Conservation (phyloP, 2,329 filamentous ascomycete species). For the Alternaria conjuncta region DNA sequence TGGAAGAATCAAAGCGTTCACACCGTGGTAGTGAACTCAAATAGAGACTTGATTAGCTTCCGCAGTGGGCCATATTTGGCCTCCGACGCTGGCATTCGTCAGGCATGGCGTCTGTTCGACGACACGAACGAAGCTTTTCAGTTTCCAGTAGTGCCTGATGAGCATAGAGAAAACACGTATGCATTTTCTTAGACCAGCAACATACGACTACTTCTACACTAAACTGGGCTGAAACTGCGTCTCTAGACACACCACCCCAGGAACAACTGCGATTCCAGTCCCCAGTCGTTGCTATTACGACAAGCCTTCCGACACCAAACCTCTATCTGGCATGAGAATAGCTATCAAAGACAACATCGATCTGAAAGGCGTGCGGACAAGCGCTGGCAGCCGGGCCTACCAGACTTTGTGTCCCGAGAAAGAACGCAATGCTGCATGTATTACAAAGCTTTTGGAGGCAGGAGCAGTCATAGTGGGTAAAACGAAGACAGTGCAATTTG, state of each 20-base stretch:
- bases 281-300: neutral
- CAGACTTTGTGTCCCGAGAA: neutral
- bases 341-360: neutral
- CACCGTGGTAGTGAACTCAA: neutral
- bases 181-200: fast-evolving
- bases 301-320: neutral
- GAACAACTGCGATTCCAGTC: neutral
- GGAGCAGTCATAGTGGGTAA: neutral
- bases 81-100: neutral
- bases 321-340: neutral
- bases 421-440: fast-evolving
- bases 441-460: neutral
- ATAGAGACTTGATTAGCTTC: neutral
- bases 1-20: neutral
- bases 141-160: neutral
- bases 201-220: fast-evolving
- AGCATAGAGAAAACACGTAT: neutral
- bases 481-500: neutral
- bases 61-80: neutral
- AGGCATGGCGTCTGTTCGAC: neutral
- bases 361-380: neutral
- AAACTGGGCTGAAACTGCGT: fast-evolving
- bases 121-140: neutral
- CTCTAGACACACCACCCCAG: neutral
- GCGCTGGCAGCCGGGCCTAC: neutral